Evolutionary conservation across 371 early-diverging fungal genomes (phyloP).

Genomic region (Modicella reniformis): DNA sequence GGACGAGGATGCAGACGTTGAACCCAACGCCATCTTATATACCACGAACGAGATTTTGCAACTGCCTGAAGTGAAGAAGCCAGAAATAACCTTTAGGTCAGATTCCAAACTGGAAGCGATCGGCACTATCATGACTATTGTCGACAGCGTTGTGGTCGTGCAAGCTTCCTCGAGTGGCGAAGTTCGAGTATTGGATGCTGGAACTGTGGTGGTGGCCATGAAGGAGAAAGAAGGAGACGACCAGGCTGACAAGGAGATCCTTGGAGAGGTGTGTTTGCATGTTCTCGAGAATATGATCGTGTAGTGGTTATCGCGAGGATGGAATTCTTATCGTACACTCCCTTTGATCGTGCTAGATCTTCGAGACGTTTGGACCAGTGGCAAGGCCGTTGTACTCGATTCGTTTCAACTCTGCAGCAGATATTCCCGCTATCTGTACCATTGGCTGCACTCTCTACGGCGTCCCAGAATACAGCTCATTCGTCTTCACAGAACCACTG

Average conservation of each 20-base stretch:
- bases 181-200: conserved; percentile 77
- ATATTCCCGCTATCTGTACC: conserved; percentile 60
- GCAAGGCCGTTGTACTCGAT: conserved; percentile 84
- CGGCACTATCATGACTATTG: conserved; percentile 76
- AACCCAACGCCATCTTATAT: conserved; percentile 52
- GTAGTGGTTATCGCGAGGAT: neutral
- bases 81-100: conserved; percentile 68
- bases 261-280: conserved; percentile 72
- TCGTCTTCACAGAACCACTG: conserved; percentile 75
- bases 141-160: conserved; percentile 82
- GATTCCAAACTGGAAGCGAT: conserved; percentile 63
- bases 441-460: conserved; percentile 72
- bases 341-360: conserved; percentile 60
- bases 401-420: conserved; percentile 71
- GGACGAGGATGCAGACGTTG: conserved; percentile 49
- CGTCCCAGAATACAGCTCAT: conserved; percentile 69
- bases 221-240: neutral
- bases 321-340: neutral
- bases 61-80: conserved; percentile 63
- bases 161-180: conserved; percentile 63
- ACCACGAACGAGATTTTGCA: conserved; percentile 70
- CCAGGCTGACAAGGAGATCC: conserved; percentile 41
- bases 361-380: conserved; percentile 95
- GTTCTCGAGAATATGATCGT: neutral
- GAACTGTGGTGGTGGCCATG: conserved; percentile 73